phyloP scores from a whole-genome alignment of 345 rosid genomes.

The Nephelium lappaceum region DNA sequence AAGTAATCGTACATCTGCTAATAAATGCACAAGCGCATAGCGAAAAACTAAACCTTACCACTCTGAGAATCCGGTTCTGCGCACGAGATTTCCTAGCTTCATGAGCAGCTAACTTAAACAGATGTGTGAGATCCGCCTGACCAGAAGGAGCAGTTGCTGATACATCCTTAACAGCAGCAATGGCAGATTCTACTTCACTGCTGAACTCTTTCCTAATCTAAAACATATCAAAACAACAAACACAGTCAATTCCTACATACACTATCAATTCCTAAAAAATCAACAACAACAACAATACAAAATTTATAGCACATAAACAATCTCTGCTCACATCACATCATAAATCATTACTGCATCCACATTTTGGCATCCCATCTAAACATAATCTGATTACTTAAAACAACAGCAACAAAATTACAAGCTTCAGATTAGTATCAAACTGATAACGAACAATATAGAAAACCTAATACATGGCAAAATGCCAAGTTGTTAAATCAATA shows the following conservation, averaged over 20 bases:
- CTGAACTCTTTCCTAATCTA: conserved; percentile 86
- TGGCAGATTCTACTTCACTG: conserved; percentile 67
- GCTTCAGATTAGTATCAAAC: not conserved
- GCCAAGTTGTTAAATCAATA: not conserved
- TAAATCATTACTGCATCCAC: not conserved
- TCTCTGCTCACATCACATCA: not conserved
- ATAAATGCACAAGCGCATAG: not conserved
- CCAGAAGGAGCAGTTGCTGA: conserved; percentile 61
- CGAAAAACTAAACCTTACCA: conserved; percentile 53
- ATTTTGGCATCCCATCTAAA: not conserved
- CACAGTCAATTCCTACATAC: not conserved
- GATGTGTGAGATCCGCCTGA: conserved; percentile 84
- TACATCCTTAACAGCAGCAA: conserved; percentile 60
- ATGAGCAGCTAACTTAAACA: conserved; percentile 80
- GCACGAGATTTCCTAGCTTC: conserved; percentile 75
- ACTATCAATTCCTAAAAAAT: not conserved
- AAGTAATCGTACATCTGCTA: not conserved
- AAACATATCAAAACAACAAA: conserved; percentile 16
- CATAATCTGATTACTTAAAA: not conserved
- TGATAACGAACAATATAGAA: not conserved
- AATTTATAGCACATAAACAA: not conserved
- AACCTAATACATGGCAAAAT: not conserved
- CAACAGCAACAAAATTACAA: not conserved
- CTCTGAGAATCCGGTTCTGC: conserved; percentile 75
- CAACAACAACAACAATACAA: not conserved